Evolutionary conservation across 768 basidiomycete genomes (phyloP).

Genomic region (Boletus subparvulus): DNA sequence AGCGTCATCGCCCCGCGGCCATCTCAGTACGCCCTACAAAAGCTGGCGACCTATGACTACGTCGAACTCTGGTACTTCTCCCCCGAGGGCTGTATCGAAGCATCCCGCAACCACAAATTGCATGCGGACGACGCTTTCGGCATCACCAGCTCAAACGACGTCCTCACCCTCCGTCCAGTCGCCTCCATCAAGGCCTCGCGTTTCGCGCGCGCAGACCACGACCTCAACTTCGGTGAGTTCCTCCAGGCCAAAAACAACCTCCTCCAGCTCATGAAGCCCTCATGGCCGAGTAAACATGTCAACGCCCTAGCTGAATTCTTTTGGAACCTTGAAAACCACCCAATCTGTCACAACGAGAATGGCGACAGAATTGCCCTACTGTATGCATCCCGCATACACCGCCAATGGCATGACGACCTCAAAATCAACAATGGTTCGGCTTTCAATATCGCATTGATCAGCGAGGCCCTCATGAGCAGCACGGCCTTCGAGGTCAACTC

Average conservation of each 20-base stretch:
- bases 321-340: slow-evolving; percentile 8
- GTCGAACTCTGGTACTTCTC: slow-evolving; percentile 12
- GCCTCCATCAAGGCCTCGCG: slow-evolving; percentile 19
- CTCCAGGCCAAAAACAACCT: slow-evolving; percentile 13
- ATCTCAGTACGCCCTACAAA: slow-evolving; percentile 7
- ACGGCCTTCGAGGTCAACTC: neutral
- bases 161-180: slow-evolving; percentile 6
- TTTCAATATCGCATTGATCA: slow-evolving; percentile 4
- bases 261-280: neutral
- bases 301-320: slow-evolving; percentile 3
- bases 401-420: slow-evolving; percentile 4
- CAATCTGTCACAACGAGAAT: rapidly evolving
- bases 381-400: neutral
- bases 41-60: neutral
- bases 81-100: neutral
- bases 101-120: neutral
- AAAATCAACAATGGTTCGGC: neutral
- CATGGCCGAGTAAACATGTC: neutral
- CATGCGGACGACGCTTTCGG: slow-evolving; percentile 10
- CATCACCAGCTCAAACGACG: slow-evolving; percentile 5
- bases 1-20: no score
- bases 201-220: slow-evolving; percentile 7
- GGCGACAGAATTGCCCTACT: neutral
- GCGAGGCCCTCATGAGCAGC: neutral
- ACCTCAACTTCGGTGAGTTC: slow-evolving; percentile 22